Evolutionary conservation across 768 basidiomycete species (phyloP).

Genomic region (Hydnum rufescens): DNA sequence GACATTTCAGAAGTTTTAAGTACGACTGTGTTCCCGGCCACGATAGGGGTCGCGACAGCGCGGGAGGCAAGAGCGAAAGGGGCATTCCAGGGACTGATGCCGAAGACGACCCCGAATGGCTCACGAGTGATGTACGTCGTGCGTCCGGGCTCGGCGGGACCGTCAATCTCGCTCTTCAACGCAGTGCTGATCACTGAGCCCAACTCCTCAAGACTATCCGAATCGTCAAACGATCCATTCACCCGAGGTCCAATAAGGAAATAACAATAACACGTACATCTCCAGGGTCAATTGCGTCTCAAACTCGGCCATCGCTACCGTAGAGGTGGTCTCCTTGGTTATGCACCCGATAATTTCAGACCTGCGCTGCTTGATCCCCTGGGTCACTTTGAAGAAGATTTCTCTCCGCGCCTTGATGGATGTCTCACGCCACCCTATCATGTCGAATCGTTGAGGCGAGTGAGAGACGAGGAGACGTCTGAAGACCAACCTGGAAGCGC

Average conservation of each 20-base stretch:
- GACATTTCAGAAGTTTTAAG: conserved; percentile 19
- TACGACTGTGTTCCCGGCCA: conserved; percentile 22
- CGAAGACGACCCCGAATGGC: conserved; percentile 12
- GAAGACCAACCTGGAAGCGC: conserved; percentile 1
- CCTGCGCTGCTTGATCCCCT: conserved; percentile 5
- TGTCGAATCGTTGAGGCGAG: neutral
- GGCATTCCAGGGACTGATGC: conserved; percentile 10
- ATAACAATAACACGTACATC: neutral
- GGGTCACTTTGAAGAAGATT: conserved; percentile 11
- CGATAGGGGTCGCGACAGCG: conserved; percentile 18
- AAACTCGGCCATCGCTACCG: conserved; percentile 2
- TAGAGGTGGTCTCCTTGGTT: conserved; percentile 10
- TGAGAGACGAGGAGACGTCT: neutral
- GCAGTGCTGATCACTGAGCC: conserved; percentile 9
- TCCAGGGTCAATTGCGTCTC: conserved; percentile 4
- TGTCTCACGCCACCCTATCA: conserved; percentile 2
- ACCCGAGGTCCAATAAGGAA: neutral
- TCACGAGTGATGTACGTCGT: conserved; percentile 9
- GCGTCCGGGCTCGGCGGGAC: conserved; percentile 1
- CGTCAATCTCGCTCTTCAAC: conserved; percentile 10
- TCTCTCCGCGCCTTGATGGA: conserved; percentile 7
- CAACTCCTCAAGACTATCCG: conserved; percentile 10
- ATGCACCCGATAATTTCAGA: conserved; percentile 8
- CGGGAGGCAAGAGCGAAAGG: conserved; percentile 15
- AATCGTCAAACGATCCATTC: neutral